Evolutionary conservation across 2,329 filamentous ascomycete genomes (phyloP).

Genomic region (Nemania sp.): DNA sequence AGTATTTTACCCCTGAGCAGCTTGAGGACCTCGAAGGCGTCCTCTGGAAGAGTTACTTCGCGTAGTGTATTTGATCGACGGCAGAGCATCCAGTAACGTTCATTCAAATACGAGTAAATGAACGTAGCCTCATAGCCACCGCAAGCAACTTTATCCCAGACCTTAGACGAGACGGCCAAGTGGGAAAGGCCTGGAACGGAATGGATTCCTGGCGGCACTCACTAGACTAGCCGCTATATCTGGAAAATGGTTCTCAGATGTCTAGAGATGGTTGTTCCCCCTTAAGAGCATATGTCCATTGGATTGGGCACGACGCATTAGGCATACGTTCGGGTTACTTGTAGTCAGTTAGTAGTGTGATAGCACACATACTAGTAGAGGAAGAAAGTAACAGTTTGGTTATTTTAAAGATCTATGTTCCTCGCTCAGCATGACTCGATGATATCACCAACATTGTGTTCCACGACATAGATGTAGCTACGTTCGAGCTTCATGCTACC

Average conservation of each 20-base stretch:
- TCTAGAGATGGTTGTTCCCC: not conserved
- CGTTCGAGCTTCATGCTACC: too few species aligned
- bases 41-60: constrained; percentile 99
- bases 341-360: constrained; percentile 19
- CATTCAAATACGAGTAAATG: not conserved
- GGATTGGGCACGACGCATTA: constrained; percentile 7
- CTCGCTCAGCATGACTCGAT: not conserved
- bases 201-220: constrained; percentile 5
- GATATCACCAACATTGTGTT: not conserved
- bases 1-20: constrained; percentile 91
- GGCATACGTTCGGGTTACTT: constrained; percentile 20
- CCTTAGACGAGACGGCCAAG: not conserved
- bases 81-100: not conserved
- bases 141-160: not conserved
- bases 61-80: constrained; percentile 59
- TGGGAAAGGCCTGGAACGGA: not conserved
- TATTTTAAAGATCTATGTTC: not conserved
- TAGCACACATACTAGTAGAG: constrained; percentile 11
- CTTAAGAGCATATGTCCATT: not conserved
- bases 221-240: not conserved
- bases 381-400: constrained; percentile 11
- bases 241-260: not conserved
- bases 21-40: constrained; percentile 96
- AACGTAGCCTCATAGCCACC: not conserved
- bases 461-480: not conserved